Conservation (phyloP, 148 eudicot species). For the Arctostaphylos glauca region DNA sequence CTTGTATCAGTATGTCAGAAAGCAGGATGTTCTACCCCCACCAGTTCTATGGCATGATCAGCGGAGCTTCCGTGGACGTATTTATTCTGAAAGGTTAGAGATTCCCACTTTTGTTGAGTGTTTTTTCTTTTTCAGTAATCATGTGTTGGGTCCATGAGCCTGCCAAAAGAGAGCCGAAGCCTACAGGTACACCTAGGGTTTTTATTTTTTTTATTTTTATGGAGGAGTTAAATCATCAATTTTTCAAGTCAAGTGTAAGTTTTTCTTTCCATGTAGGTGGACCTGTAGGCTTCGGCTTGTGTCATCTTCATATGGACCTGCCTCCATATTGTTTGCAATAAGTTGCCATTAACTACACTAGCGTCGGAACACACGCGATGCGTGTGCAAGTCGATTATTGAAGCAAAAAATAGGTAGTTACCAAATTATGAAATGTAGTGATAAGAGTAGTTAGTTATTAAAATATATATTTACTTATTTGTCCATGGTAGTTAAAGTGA, state of each 20-base stretch:
- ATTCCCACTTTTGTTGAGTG: neutral
- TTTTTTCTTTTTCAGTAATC: neutral
- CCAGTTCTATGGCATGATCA: conserved; percentile 31
- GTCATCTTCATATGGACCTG: neutral
- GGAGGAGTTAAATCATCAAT: neutral
- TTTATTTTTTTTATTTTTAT: too few species aligned
- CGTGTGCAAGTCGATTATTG: too few species aligned
- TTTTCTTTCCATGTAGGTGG: neutral
- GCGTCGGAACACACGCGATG: too few species aligned
- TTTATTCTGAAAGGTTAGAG: conserved; percentile 19
- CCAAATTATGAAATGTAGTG: too few species aligned
- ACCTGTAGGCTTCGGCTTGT: neutral
- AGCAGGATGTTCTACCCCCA: conserved; percentile 19
- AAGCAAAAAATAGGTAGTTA: too few species aligned
- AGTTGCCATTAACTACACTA: neutral
- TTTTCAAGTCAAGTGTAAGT: neutral
- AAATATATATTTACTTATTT: too few species aligned
- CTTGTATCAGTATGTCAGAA: conserved; percentile 25
- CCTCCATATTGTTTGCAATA: neutral
- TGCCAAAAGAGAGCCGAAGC: neutral
- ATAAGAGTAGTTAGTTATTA: too few species aligned
- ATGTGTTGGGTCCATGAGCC: neutral
- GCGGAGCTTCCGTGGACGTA: conserved; percentile 12
- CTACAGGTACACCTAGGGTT: neutral
- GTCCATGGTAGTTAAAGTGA: too few species aligned